phyloP scores from a whole-genome alignment of 345 rosid species.

The Cardiospermum halicacabum region DNA sequence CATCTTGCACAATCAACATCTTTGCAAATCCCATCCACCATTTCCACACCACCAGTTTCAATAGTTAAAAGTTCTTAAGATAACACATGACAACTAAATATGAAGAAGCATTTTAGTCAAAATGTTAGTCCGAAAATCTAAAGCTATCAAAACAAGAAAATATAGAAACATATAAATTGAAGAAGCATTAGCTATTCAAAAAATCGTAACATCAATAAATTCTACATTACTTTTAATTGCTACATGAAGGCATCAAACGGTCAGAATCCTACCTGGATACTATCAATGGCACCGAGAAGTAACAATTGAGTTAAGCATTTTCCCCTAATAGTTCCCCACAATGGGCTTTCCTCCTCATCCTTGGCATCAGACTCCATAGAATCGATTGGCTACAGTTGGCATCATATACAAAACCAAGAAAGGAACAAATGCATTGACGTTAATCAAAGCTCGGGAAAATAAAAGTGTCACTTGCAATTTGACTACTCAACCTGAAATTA shows the following conservation, averaged over 20 bases:
- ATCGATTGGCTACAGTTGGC: slow-evolving; percentile 46
- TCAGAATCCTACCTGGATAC: slow-evolving; percentile 61
- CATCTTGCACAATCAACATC: not conserved
- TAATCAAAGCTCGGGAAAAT: not conserved
- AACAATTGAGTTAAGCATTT: slow-evolving; percentile 86
- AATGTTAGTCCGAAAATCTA: not conserved
- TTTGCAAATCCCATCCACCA: not conserved
- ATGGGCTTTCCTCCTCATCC: slow-evolving; percentile 74
- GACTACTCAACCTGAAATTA: too few relatives aligned
- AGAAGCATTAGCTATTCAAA: not conserved
- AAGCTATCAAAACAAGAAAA: not conserved
- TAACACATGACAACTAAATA: not conserved
- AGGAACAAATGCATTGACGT: not conserved
- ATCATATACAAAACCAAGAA: slow-evolving; percentile 15
- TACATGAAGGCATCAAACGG: not conserved
- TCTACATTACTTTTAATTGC: not conserved
- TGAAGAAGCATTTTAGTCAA: not conserved
- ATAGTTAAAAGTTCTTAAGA: not conserved
- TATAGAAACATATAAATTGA: not conserved
- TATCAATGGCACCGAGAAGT: slow-evolving; percentile 78
- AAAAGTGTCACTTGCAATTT: too few relatives aligned
- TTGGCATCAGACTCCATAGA: slow-evolving; percentile 46
- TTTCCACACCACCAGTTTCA: not conserved
- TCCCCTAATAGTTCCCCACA: slow-evolving; percentile 69
- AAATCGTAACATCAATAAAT: not conserved